phyloP scores from a whole-genome alignment of 2,329 filamentous ascomycete species.

The Diaporthe nobilis region DNA sequence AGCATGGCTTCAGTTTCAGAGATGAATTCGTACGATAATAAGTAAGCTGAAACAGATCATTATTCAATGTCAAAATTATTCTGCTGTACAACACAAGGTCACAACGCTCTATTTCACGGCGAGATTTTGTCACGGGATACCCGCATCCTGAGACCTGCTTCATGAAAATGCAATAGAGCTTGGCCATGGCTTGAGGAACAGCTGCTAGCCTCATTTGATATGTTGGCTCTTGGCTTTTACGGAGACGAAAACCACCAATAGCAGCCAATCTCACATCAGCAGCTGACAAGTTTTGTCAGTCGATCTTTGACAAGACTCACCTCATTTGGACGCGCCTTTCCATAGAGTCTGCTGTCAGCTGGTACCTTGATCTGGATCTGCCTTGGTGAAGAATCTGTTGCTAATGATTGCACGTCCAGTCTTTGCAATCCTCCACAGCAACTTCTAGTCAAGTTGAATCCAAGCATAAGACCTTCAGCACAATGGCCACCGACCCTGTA shows the following conservation, averaged over 20 bases:
- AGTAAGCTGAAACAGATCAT: not conserved
- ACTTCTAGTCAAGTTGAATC: not conserved
- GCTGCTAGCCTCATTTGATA: not conserved
- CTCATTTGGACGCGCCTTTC: not conserved
- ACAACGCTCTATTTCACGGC: not conserved
- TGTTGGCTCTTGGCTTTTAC: not conserved
- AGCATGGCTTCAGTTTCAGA: not conserved
- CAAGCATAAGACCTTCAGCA: not conserved
- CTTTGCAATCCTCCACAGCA: not conserved
- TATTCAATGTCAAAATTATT: no score
- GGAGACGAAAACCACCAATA: not conserved
- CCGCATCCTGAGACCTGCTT: not conserved
- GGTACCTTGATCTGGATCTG: not conserved
- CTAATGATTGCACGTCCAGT: not conserved
- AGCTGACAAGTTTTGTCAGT: not conserved
- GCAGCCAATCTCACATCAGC: conserved; percentile 16
- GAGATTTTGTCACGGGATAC: not conserved
- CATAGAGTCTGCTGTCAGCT: not conserved
- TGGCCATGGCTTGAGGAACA: not conserved
- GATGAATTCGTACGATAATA: no score
- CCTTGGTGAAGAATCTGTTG: not conserved
- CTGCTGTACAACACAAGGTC: not conserved
- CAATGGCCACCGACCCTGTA: not conserved
- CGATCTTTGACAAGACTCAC: not conserved
- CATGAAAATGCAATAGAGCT: not conserved